Percentiles rank a stretch among this genome's conserved stretches.
These are phyloP conservation scores for Begonia fuchsioides DNA, from an alignment of 306 rosid genomes.

Conservation along the genomic window DNA sequence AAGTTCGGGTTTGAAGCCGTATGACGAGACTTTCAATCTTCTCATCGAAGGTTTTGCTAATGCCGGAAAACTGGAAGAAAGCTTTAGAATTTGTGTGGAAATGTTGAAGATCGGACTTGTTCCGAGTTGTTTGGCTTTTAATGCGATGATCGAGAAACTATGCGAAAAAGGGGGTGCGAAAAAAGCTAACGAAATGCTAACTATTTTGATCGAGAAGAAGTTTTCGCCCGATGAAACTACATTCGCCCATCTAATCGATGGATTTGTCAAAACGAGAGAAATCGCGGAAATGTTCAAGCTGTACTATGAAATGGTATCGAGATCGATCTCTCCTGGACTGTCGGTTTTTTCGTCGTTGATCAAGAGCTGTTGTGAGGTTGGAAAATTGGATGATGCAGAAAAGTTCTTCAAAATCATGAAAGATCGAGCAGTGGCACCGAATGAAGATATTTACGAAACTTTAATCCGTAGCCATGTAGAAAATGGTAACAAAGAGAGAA, in stretches of 20 bases:
- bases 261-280: slow-evolving; percentile 30
- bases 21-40: slow-evolving; percentile 33
- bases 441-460: slow-evolving; percentile 18
- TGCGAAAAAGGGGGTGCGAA: slow-evolving; percentile 34
- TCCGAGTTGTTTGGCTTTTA: slow-evolving; percentile 52
- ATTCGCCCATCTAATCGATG: slow-evolving; percentile 34
- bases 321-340: slow-evolving; percentile 36
- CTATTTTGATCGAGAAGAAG: slow-evolving; percentile 45
- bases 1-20: slow-evolving; percentile 38
- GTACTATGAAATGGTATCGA: slow-evolving; percentile 60
- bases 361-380: slow-evolving; percentile 31
- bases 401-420: slow-evolving; percentile 43
- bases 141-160: slow-evolving; percentile 36
- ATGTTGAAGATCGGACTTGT: slow-evolving; percentile 42
- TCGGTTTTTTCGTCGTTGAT: slow-evolving; percentile 29
- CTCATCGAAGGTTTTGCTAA: slow-evolving; percentile 47
- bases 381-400: slow-evolving; percentile 55
- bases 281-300: slow-evolving; percentile 45
- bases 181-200: slow-evolving; percentile 39
- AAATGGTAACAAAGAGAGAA: slow-evolving; percentile 31
- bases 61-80: slow-evolving; percentile 27
- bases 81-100: slow-evolving; percentile 28
- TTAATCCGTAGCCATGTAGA: slow-evolving; percentile 22
- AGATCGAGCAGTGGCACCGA: slow-evolving; percentile 30
- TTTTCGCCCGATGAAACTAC: slow-evolving; percentile 43